Evolutionary conservation across 2,329 filamentous ascomycete species (phyloP).

Genomic region (Trichoderma aggressivum): DNA sequence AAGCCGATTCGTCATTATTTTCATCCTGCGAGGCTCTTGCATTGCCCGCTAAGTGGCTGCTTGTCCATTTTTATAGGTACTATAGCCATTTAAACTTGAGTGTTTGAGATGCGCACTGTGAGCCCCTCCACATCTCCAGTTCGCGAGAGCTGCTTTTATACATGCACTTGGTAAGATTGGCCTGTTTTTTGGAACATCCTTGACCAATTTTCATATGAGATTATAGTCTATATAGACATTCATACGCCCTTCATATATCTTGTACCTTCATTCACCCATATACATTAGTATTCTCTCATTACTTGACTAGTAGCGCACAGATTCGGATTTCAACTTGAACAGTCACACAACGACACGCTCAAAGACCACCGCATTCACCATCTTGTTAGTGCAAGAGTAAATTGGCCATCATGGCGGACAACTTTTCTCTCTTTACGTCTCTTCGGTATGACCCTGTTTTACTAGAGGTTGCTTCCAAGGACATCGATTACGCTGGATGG

Average conservation of each 20-base stretch:
- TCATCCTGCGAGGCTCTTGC: background rate
- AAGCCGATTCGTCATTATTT: background rate
- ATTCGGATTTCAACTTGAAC: background rate
- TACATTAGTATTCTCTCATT: background rate
- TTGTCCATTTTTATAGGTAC: background rate
- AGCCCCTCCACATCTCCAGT: background rate
- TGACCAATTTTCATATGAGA: background rate
- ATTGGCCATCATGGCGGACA: conserved; percentile 32
- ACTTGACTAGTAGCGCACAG: background rate
- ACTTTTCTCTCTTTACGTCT: conserved; percentile 66
- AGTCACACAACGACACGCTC: background rate
- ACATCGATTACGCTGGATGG: conserved; percentile 45
- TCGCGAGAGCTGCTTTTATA: background rate
- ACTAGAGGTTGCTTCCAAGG: conserved; percentile 38
- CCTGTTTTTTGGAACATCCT: background rate
- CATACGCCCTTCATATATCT: background rate
- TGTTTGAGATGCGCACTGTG: background rate
- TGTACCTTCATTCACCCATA: background rate
- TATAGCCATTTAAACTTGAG: background rate
- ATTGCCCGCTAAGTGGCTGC: background rate
- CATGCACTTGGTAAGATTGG: background rate
- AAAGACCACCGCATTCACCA: background rate
- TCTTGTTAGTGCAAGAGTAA: background rate
- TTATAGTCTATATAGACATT: background rate
- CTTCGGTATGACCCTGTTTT: conserved; percentile 67